Base-by-base conservation (phyloP, 1,284 basidiomycete genomes). In the Boletus albobrunnescens region DNA sequence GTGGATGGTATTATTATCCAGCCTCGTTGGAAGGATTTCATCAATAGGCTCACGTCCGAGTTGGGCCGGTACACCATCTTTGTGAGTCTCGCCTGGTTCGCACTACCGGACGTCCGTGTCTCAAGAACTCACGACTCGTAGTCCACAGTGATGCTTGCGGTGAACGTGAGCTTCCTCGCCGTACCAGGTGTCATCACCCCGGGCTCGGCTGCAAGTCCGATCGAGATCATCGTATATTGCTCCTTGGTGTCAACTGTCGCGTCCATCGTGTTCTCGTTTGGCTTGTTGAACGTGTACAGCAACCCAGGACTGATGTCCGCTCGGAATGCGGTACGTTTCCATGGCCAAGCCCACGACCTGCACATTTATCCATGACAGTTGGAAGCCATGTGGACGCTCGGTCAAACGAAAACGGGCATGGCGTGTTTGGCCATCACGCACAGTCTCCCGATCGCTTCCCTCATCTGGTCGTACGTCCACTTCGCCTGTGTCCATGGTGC, bases 11-110 rank as follows among this genome's bases (percentile, higher is more conserved):
- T 37, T 2, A 56, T 64, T 6, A 52, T 60, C 22, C 48, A 52
- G 11, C 59, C 59, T 11, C 54, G 51, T 1, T 63, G 61, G 59
- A 57, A 57, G 12, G 50, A 62, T 5, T 74, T 73, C 35, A 68
- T 79, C 11, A 53, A 58, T 8, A 73, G 71, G 44, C 56, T 81
- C 24, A 70, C 68, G 12, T 55, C 58, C 2, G 77, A 83, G 51
- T 77, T 81, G 74, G 64, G 67, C 39, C 73, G 77, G 33, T 73
- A 73, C 46, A 69, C 74, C 22, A 65, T 81, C 12, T 72, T 71
- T 49, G 79, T 81, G 47, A 27, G 76, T 64, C 3, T 1, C 1
- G 2, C 7, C 35, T 6, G 1, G 9, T 35, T n/a, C n/a, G 0
- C 7, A 1, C 26, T 40, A 5, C 4, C 1, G 1, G 9, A n/a